A percentile compares a stretch with the other conserved stretches of the same genome.
Conservation (phyloP, 192 early-diverging fungal species). For the Umbelopsis isabellina region DNA sequence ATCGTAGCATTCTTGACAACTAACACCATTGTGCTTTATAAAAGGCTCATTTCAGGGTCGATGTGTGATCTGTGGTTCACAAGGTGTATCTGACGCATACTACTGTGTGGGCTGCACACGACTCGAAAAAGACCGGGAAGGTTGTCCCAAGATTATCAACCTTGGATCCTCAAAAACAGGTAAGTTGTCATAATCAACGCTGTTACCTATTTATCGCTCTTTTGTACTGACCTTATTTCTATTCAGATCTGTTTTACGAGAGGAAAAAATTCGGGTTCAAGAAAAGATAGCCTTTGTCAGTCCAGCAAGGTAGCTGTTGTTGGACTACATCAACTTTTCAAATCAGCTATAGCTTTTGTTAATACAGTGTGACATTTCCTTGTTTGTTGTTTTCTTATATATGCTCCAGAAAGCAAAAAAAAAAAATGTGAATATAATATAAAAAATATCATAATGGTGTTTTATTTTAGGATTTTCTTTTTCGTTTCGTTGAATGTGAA, state of each 20-base stretch:
- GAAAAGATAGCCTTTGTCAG: constrained; percentile 47
- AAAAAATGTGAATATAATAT: too few species aligned
- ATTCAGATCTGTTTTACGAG: constrained; percentile 83
- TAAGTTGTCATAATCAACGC: constrained; percentile 8
- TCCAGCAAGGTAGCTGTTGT: not conserved
- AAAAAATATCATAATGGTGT: too few species aligned
- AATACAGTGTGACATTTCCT: too few species aligned
- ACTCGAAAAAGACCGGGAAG: constrained; percentile 94
- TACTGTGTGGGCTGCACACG: constrained; percentile 92
- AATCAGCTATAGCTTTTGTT: too few species aligned
- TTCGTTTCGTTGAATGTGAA: too few species aligned
- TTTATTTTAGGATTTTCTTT: too few species aligned
- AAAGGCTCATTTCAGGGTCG: constrained; percentile 79
- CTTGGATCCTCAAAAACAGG: constrained; percentile 85
- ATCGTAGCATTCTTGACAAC: not conserved
- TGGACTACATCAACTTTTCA: not conserved
- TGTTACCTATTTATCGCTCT: not conserved
- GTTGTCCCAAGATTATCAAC: constrained; percentile 98
- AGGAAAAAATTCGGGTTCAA: constrained; percentile 90
- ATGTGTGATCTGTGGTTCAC: constrained; percentile 89
- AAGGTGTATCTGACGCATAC: constrained; percentile 91
- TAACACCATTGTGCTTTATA: not conserved
- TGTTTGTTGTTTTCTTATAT: too few species aligned
- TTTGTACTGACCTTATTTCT: not conserved
- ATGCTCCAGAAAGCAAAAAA: too few species aligned